Evolutionary conservation across 352 stramenopile genomes (phyloP), one percentile per base, ranked within the genome.

Genomic region (Globisporangium takayamanum): DNA sequence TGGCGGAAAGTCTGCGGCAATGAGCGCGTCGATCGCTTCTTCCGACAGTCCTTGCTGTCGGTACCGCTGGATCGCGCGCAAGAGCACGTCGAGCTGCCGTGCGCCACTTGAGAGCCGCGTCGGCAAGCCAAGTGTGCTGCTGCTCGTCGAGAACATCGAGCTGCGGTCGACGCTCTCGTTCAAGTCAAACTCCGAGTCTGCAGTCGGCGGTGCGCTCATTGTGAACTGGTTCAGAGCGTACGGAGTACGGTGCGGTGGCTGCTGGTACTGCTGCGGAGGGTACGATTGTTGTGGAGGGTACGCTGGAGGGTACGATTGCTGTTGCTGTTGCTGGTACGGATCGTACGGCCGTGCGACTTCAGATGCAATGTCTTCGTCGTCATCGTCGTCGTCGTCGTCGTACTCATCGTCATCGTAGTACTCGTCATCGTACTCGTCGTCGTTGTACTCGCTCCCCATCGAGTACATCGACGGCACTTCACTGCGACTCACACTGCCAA

Each of bases 291-390:
- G 11, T 20, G 10, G n/a, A 53, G 25, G 20, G 48, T 41, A 53
- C 48, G 18, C 50, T 25, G 44, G 44, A 12, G 14, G 16, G 44
- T 48, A 48, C 44, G 22, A 33, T 33, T 6, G 44, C 3, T 10
- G 16, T 20, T 46, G 41, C 3, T 46, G 41, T 14, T 47, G 41
- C 18, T 59, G 46, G 70, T 64, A 6, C 56, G 58, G 53, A 42
- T 41, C 62, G 49, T 75, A 79, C 5, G 82, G 82, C 33, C 71
- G 66, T n/a, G 80, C 80, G 57, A 93, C 69, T 44, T 92, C 82
- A 44, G 83, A 79, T 8, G 78, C 78, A 62, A 92, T 90, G 36
- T 82, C 74, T 22, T 89, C 80, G n/a, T 89, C 77, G 25, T 89
- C 80, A 4, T 76, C 64, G 18, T 78, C 72, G 4, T 81, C 66